These are phyloP conservation scores for Patellifolia procumbens DNA, from an alignment of 179 eudicot genomes.

Conservation along the genomic window DNA sequence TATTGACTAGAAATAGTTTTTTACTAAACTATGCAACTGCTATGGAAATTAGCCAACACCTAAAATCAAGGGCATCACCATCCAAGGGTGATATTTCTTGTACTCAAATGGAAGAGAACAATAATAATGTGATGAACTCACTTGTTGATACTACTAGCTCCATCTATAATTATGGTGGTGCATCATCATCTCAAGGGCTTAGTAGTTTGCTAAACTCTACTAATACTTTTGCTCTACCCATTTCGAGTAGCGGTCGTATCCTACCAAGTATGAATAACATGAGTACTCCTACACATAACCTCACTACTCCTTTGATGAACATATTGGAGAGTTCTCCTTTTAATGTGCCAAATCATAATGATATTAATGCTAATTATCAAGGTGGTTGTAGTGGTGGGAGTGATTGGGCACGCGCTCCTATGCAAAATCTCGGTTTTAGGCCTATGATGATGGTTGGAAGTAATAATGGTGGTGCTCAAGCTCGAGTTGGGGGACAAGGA, in stretches of 20 bases:
- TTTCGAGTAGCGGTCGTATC: not conserved
- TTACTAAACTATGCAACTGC: slow-evolving; percentile 9
- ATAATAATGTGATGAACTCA: not conserved
- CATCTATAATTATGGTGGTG: not conserved
- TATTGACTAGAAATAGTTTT: slow-evolving; percentile 8
- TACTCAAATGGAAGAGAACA: not conserved
- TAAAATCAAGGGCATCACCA: not conserved
- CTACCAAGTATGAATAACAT: not conserved
- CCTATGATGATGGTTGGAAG: not conserved
- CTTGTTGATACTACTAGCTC: not conserved
- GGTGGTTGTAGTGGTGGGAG: not conserved
- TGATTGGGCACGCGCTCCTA: too few relatives aligned
- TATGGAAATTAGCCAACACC: not conserved
- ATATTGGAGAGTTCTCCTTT: slow-evolving; percentile 10
- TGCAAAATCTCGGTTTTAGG: too few relatives aligned
- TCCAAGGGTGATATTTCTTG: not conserved
- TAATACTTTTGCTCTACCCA: not conserved
- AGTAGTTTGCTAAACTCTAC: not conserved
- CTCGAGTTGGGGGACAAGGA: too few relatives aligned
- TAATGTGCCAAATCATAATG: not conserved
- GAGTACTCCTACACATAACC: not conserved
- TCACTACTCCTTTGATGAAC: not conserved
- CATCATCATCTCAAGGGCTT: not conserved
- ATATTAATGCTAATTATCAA: not conserved
- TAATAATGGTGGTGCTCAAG: not conserved